Conservation (phyloP, 345 rosid species). For the Citrus australasica region DNA sequence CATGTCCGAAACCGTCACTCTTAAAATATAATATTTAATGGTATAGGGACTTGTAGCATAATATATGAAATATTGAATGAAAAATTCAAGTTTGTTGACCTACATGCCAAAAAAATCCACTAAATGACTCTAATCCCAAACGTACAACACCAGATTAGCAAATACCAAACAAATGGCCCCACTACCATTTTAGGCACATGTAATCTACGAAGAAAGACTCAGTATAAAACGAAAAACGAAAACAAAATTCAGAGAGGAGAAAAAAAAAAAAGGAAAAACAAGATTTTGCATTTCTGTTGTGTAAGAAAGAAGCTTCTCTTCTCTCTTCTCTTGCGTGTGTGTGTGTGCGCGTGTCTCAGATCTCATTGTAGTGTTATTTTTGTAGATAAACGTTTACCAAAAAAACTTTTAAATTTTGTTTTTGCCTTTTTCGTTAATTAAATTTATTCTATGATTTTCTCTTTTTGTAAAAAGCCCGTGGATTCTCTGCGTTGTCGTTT, state of each 20-base stretch:
- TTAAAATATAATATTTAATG: no score
- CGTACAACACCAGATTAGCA: neutral
- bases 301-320: conserved; percentile 1
- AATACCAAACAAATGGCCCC: neutral
- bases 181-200: neutral
- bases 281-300: neutral
- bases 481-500: neutral
- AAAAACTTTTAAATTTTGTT: neutral
- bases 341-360: neutral
- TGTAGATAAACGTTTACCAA: neutral
- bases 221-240: no score
- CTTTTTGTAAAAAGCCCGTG: conserved; percentile 2
- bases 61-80: no score
- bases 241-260: neutral
- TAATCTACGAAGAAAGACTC: no score
- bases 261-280: neutral
- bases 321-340: neutral
- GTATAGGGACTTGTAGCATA: neutral
- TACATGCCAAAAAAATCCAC: neutral
- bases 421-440: neutral
- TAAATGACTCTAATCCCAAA: neutral
- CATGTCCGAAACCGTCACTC: neutral
- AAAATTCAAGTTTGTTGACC: neutral
- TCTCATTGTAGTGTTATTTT: neutral
- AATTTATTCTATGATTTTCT: neutral